Evolutionary conservation across 495 filamentous ascomycete species (phyloP).

Genomic region (Penicillium angulare): DNA sequence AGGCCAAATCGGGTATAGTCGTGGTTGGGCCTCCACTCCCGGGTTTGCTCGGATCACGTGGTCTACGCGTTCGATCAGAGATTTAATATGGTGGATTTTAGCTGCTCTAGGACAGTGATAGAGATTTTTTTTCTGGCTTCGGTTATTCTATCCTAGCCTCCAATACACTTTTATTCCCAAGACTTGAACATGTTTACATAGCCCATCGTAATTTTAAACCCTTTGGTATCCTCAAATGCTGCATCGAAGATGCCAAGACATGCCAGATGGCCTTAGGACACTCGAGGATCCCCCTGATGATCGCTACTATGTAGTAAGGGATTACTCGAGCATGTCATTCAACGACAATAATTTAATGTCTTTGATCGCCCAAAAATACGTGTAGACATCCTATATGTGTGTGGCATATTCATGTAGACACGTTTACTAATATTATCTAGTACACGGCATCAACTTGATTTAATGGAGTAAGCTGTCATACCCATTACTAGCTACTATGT

Average conservation of each 20-base stretch:
- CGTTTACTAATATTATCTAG: too few relatives aligned
- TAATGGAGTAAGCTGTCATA: too few relatives aligned
- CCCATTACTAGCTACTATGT: too few relatives aligned
- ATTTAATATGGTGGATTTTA: too few relatives aligned
- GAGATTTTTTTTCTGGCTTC: not conserved
- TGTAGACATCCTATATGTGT: too few relatives aligned
- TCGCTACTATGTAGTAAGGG: slow-evolving; percentile 1
- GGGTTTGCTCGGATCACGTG: slow-evolving; percentile 42
- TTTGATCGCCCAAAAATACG: too few relatives aligned
- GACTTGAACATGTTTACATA: too few relatives aligned
- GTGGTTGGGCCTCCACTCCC: slow-evolving; percentile 31
- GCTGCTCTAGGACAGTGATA: too few relatives aligned
- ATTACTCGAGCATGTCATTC: too few relatives aligned
- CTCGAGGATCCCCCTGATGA: slow-evolving; percentile 18
- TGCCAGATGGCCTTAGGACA: slow-evolving; percentile 41
- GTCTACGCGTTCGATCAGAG: slow-evolving; percentile 14
- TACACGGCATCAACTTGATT: too few relatives aligned
- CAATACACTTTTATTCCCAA: not conserved
- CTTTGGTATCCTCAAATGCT: not conserved
- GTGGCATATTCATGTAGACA: too few relatives aligned
- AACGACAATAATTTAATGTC: too few relatives aligned
- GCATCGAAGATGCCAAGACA: slow-evolving; percentile 37
- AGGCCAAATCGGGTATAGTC: slow-evolving; percentile 24
- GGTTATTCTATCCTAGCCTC: not conserved
- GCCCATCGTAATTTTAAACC: not conserved